phyloP scores from a whole-genome alignment of 306 rosid species.

The Senna siamea region DNA sequence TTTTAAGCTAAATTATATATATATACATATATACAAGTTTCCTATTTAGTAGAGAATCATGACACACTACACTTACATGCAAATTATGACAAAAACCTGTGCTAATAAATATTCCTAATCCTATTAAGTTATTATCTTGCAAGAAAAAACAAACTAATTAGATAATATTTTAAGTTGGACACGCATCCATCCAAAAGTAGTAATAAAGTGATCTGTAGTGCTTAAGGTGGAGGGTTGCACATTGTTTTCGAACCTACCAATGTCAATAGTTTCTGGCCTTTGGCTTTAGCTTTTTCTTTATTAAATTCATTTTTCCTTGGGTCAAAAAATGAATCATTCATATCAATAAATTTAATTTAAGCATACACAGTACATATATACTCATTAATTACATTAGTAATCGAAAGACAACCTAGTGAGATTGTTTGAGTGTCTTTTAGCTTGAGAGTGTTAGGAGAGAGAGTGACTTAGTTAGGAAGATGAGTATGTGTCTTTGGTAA shows the following conservation, averaged over 20 bases:
- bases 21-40: not conserved
- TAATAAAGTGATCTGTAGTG: too few species aligned
- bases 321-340: too few species aligned
- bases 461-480: not conserved
- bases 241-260: conserved; percentile 40
- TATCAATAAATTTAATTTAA: too few species aligned
- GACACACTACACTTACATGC: too few species aligned
- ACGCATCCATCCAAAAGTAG: not conserved
- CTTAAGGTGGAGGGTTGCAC: conserved; percentile 36
- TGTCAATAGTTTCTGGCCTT: too few species aligned
- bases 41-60: not conserved
- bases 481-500: not conserved
- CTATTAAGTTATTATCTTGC: not conserved
- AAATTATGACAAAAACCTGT: too few species aligned
- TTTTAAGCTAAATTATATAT: not conserved
- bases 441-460: too few species aligned
- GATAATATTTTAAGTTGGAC: not conserved
- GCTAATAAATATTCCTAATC: too few species aligned
- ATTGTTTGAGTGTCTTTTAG: conserved; percentile 37
- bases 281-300: too few species aligned
- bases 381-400: conserved; percentile 22
- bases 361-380: too few species aligned
- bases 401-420: conserved; percentile 5
- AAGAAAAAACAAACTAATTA: not conserved
- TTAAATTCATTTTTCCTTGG: too few species aligned